A percentile compares a stretch with the other conserved stretches of the same genome.
Evolutionary conservation across 176 grass and related monocot species (phyloP).

Genomic region (Metroxylon sagu): DNA sequence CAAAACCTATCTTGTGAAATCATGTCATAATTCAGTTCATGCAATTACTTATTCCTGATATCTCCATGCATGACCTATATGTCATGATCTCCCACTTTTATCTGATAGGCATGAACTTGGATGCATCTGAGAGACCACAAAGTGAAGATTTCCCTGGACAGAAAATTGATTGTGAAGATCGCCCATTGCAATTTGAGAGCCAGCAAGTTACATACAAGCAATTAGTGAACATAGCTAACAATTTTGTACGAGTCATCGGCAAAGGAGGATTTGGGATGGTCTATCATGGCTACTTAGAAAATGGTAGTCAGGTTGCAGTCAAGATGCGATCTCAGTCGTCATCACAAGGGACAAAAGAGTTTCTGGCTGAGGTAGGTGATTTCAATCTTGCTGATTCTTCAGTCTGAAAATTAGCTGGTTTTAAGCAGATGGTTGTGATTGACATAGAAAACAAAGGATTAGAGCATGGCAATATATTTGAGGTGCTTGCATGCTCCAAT

Average conservation of each 20-base stretch:
- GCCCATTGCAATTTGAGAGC: slow-evolving; percentile 23
- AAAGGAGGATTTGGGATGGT: slow-evolving; percentile 59
- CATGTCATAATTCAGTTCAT: neutral
- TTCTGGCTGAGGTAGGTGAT: slow-evolving; percentile 45
- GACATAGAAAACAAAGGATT: neutral
- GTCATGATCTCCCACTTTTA: neutral
- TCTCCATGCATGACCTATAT: neutral
- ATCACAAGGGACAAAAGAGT: slow-evolving; percentile 39
- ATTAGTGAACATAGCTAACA: slow-evolving; percentile 35
- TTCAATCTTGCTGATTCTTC: neutral
- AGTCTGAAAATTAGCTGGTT: neutral
- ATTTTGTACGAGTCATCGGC: slow-evolving; percentile 41
- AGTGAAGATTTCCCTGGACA: neutral
- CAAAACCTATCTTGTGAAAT: neutral
- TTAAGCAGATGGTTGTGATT: neutral
- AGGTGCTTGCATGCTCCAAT: too few species aligned
- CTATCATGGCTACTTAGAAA: slow-evolving; percentile 38
- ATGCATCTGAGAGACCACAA: neutral
- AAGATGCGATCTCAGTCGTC: slow-evolving; percentile 44
- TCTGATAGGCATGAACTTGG: neutral
- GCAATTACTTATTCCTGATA: neutral
- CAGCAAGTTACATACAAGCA: slow-evolving; percentile 44
- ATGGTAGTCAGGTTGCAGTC: slow-evolving; percentile 52
- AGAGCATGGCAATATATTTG: too few species aligned
- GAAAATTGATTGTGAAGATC: neutral